These are phyloP conservation scores for Blastobotrys aristatus DNA, from an alignment of 1,139 yeast genomes.

Conservation along the genomic window DNA sequence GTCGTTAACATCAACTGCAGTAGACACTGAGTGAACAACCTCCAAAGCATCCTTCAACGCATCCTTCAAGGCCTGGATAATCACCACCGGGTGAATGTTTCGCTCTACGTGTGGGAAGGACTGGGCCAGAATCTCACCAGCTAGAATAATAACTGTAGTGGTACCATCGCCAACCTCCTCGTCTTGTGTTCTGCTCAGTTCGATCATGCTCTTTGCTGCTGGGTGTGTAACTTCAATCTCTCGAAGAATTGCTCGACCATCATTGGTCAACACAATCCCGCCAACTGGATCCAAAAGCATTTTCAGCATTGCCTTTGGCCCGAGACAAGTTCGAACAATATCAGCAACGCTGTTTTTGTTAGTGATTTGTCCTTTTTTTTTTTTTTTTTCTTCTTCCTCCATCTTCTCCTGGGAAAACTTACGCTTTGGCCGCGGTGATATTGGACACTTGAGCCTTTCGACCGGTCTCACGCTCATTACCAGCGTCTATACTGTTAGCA, in stretches of 20 bases:
- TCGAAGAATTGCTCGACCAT: constrained; percentile 92
- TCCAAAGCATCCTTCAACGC: constrained; percentile 90
- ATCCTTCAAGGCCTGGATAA: constrained; percentile 88
- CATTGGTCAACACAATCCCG: constrained; percentile 94
- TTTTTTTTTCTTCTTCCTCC: not conserved
- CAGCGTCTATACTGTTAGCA: constrained; percentile 47
- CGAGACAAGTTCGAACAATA: constrained; percentile 93
- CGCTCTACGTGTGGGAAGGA: constrained; percentile 89
- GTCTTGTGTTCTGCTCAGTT: constrained; percentile 93
- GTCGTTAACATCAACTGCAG: constrained; percentile 76
- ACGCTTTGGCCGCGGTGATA: constrained; percentile 96
- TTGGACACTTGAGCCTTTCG: constrained; percentile 96
- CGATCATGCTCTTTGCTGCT: constrained; percentile 98
- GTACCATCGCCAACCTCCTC: constrained; percentile 99
- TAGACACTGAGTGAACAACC: constrained; percentile 77
- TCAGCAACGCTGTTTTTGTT: constrained; percentile 58
- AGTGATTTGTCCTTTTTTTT: constrained; percentile 4
- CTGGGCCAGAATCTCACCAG: constrained; percentile 96
- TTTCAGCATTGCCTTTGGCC: constrained; percentile 99
- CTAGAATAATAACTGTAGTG: constrained; percentile 83
- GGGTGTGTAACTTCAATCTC: constrained; percentile 99
- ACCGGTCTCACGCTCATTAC: constrained; percentile 91
- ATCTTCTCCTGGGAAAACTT: too few species aligned
- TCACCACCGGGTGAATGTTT: constrained; percentile 94
- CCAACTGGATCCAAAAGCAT: constrained; percentile 99